Conservation (phyloP, 2,329 filamentous ascomycete species). For the Pseudogymnoascus sp. region DNA sequence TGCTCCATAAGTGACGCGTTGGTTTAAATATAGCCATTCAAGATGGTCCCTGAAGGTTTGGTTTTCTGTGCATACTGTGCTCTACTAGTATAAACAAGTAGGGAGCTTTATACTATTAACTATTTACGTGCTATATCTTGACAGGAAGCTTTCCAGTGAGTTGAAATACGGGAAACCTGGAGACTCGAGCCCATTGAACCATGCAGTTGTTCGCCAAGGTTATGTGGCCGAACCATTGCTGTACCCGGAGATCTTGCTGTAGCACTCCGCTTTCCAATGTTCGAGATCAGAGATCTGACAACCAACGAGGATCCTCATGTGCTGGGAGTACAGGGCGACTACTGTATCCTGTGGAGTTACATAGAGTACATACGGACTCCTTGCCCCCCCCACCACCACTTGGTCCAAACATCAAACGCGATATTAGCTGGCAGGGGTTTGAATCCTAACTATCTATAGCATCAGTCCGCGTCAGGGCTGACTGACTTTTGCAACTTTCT, state of each 20-base stretch:
- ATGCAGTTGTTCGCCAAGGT: neutral
- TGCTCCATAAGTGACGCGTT: neutral
- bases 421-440: neutral
- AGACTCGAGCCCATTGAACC: neutral
- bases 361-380: neutral
- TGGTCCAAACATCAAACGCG: conserved; percentile 5
- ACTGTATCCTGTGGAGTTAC: neutral
- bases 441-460: conserved; percentile 8
- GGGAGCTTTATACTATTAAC: neutral
- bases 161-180: neutral
- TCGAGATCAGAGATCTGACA: conserved; percentile 9
- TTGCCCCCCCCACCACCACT: neutral
- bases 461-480: conserved; percentile 1
- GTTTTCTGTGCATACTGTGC: neutral
- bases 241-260: neutral
- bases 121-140: neutral
- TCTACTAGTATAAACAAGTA: neutral
- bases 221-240: neutral
- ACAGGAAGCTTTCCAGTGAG: neutral
- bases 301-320: conserved; percentile 3
- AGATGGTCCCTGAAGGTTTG: neutral
- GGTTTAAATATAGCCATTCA: conserved; percentile 1
- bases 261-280: neutral
- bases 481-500: neutral
- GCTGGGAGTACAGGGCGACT: neutral